Base-by-base conservation (phyloP, 1,284 basidiomycete species). In the Tremellales sp. region DNA sequence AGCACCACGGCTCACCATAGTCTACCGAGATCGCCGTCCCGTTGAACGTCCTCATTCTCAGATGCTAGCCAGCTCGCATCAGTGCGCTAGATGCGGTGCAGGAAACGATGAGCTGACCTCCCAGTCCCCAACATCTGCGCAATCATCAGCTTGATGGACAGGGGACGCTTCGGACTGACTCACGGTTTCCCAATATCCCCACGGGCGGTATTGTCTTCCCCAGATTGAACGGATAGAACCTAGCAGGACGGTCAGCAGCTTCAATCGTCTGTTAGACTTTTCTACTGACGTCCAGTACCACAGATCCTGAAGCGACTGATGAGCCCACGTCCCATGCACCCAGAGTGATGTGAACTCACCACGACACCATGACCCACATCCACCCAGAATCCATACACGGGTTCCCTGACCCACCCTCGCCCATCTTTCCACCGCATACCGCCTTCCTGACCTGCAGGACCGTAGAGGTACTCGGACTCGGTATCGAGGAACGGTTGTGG, bases 201-300 rank as follows among this genome's bases (percentile, higher is more conserved):
- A 71, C 58, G 1, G 56, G 54, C 14, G 63, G 61, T 2, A 69
- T 59, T 7, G 56, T 48, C 51, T 72, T 72, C 22, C 70, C 70
- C 18, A 67, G 57, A 40, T 72, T 72, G 57, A 63, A 70, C 1
- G 70, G 70, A 46, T 71, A 72, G 59, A 60, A 70, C 2, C 53
- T 63, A 43, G 32, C 3, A n/a, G 24, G 24, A 40, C 12, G 2
- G 12, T 12, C 10, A n/a, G 10, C 25, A n/a, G n/a, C n/a, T n/a
- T n/a, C n/a, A n/a, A n/a, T n/a, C n/a, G n/a, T n/a, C n/a, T n/a
- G n/a, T n/a, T n/a, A n/a, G n/a, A n/a, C n/a, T n/a, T n/a, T n/a
- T n/a, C n/a, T n/a, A 34, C 58, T 48, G 36, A 59, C 47, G 68
- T 69, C 68, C 68, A 71, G 43, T 71, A 71, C 53, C 58, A 63